A percentile compares a stretch with the other conserved stretches of the same genome.
Evolutionary conservation across 257 asterid genomes (phyloP).

Genomic region (Plectranthus barbatus): DNA sequence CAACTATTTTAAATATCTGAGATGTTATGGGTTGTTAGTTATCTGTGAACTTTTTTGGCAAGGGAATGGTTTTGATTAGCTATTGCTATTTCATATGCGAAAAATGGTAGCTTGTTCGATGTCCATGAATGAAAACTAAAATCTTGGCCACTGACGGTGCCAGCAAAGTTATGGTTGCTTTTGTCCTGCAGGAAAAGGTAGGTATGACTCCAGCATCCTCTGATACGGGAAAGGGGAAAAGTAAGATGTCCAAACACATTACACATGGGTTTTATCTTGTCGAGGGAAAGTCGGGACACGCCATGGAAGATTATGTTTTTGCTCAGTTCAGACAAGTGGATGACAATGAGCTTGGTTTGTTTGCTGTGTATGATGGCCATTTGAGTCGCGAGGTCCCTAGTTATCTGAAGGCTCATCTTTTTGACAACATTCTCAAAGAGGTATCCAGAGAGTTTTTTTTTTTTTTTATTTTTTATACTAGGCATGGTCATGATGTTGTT

Average conservation of each 20-base stretch:
- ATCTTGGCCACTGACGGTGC: no score
- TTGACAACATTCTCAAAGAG: conserved; percentile 73
- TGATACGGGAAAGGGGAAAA: conserved; percentile 77
- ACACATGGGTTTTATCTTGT: conserved; percentile 80
- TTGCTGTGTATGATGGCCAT: conserved; percentile 91
- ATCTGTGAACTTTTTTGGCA: background rate
- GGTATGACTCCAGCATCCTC: conserved; percentile 35
- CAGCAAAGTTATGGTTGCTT: background rate
- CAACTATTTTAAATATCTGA: no score
- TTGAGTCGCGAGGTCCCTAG: conserved; percentile 68
- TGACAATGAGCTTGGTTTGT: conserved; percentile 69
- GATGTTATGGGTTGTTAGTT: no score
- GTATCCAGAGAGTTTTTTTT: conserved; percentile 12
- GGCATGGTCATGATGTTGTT: background rate
- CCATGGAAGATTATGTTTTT: conserved; percentile 85
- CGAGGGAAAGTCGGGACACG: conserved; percentile 66
- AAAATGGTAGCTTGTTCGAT: no score
- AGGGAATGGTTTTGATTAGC: background rate
- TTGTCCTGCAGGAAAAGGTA: conserved; percentile 53
- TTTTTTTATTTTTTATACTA: no score
- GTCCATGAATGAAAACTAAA: background rate
- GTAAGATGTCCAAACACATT: conserved; percentile 62
- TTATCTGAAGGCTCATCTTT: conserved; percentile 67
- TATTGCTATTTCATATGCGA: background rate
- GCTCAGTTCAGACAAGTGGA: conserved; percentile 71